phyloP scores from a whole-genome alignment of 805 yeast genomes.

The Starmerella kuoi region DNA sequence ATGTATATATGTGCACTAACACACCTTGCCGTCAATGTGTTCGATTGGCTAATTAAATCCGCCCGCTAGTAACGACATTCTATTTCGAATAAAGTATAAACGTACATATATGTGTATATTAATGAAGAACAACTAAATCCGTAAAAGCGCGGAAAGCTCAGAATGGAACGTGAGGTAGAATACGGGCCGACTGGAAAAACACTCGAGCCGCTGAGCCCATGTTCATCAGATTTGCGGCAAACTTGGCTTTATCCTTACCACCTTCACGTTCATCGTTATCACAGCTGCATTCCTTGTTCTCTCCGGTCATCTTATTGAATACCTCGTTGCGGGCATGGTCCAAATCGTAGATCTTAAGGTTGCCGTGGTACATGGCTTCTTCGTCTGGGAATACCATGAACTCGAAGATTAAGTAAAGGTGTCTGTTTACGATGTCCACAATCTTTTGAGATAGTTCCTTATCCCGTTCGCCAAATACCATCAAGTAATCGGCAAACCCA shows the following conservation, averaged over 20 bases:
- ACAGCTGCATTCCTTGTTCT: slow-evolving; percentile 39
- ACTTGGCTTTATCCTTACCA: slow-evolving; percentile 30
- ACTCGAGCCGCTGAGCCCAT: slow-evolving; percentile 56
- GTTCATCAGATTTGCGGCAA: slow-evolving; percentile 47
- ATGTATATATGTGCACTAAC: too few species aligned
- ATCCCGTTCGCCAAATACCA: slow-evolving; percentile 36
- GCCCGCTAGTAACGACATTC: too few species aligned
- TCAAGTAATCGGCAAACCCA: slow-evolving; percentile 54
- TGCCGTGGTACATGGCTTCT: slow-evolving; percentile 43
- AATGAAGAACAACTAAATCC: too few species aligned
- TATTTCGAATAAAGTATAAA: too few species aligned
- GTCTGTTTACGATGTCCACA: slow-evolving; percentile 39
- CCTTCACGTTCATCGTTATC: slow-evolving; percentile 41
- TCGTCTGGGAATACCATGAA: slow-evolving; percentile 46
- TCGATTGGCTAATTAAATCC: too few species aligned
- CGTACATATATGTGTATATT: too few species aligned
- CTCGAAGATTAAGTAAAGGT: slow-evolving; percentile 44
- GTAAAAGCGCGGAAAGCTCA: too few species aligned
- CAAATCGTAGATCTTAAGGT: slow-evolving; percentile 46
- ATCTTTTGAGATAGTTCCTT: slow-evolving; percentile 27
- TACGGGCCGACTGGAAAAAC: slow-evolving; percentile 55
- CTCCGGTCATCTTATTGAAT: slow-evolving; percentile 45
- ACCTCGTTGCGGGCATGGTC: slow-evolving; percentile 39
- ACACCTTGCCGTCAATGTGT: too few species aligned
- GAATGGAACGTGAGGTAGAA: slow-evolving; percentile 31